These are phyloP conservation scores for Oidium heveae DNA, from an alignment of 2,329 filamentous ascomycete genomes.

Conservation along the genomic window DNA sequence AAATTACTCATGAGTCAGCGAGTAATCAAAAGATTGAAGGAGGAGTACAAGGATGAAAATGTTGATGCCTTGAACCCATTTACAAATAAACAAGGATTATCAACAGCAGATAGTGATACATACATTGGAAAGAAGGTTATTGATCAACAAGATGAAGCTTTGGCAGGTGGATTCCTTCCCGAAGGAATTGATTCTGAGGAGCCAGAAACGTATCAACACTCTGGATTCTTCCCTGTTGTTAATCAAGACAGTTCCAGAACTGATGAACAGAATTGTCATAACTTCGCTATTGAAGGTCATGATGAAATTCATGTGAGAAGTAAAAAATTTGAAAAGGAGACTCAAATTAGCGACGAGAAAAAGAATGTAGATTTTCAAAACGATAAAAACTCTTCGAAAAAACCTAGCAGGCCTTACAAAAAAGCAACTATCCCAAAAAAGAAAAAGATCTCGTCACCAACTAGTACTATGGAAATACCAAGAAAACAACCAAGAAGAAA, in stretches of 20 bases:
- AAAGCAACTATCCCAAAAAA: slow-evolving; percentile 3
- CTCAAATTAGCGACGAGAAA: slow-evolving; percentile 5
- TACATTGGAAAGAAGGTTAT: slow-evolving; percentile 10
- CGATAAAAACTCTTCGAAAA: neutral
- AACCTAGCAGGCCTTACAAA: neutral
- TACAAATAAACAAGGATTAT: slow-evolving; percentile 17
- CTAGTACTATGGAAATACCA: slow-evolving; percentile 1
- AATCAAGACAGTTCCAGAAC: slow-evolving; percentile 9
- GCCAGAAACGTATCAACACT: slow-evolving; percentile 3
- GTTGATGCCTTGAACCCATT: slow-evolving; percentile 30
- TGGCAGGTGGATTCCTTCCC: slow-evolving; percentile 35
- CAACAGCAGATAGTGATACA: slow-evolving; percentile 10
- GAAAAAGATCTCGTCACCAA: slow-evolving; percentile 1
- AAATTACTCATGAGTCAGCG: slow-evolving; percentile 69
- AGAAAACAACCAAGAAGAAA: slow-evolving; percentile 6
- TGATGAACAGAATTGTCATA: slow-evolving; percentile 6
- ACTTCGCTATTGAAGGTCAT: slow-evolving; percentile 11
- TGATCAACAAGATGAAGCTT: slow-evolving; percentile 21
- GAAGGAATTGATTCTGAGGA: slow-evolving; percentile 28
- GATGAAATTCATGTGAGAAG: slow-evolving; percentile 1
- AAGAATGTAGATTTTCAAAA: neutral
- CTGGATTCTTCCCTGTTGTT: slow-evolving; percentile 12
- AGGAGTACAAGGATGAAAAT: slow-evolving; percentile 44
- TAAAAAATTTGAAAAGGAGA: neutral
- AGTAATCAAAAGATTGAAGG: slow-evolving; percentile 50